Percentiles rank a stretch among this genome's conserved stretches.
These are phyloP conservation scores for Lachancea mirantina DNA, from an alignment of 805 yeast genomes.

Conservation along the genomic window DNA sequence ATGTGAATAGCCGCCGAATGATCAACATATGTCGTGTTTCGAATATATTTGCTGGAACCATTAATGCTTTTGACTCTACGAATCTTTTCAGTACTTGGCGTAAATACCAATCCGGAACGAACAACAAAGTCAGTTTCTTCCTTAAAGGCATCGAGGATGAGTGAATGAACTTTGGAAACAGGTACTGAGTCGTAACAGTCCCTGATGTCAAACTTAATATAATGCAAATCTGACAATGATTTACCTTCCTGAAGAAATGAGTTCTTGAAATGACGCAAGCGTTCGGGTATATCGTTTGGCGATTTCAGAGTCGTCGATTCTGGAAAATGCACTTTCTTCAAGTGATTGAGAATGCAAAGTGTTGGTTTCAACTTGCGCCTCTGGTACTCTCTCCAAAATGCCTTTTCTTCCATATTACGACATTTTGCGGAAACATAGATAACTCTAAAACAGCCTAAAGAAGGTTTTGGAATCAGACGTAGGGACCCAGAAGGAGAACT, in stretches of 20 bases:
- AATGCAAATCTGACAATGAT: constrained; percentile 36
- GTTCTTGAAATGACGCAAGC: constrained; percentile 35
- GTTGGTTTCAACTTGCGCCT: constrained; percentile 40
- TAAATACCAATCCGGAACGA: constrained; percentile 18
- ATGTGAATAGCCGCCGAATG: constrained; percentile 32
- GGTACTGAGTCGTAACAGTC: constrained; percentile 74
- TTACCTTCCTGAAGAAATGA: constrained; percentile 12
- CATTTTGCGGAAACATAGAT: constrained; percentile 48
- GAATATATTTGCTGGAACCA: constrained; percentile 10
- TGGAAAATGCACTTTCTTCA: constrained; percentile 26
- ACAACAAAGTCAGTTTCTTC: constrained; percentile 25
- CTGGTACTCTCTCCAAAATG: constrained; percentile 31
- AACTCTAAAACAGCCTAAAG: constrained; percentile 45
- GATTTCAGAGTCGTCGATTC: constrained; percentile 35
- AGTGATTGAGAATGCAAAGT: constrained; percentile 30
- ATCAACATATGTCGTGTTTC: constrained; percentile 25
- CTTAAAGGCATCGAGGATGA: constrained; percentile 22
- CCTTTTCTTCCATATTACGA: constrained; percentile 27
- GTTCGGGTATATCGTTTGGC: constrained; percentile 37
- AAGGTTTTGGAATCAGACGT: constrained; percentile 53
- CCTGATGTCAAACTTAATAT: constrained; percentile 67
- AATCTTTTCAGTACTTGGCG: constrained; percentile 14
- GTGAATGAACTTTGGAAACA: constrained; percentile 34
- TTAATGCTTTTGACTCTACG: constrained; percentile 16
- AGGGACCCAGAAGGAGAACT: constrained; percentile 37